Evolutionary conservation across 148 eudicot species (phyloP).

Genomic region (Rhododendron vialii): DNA sequence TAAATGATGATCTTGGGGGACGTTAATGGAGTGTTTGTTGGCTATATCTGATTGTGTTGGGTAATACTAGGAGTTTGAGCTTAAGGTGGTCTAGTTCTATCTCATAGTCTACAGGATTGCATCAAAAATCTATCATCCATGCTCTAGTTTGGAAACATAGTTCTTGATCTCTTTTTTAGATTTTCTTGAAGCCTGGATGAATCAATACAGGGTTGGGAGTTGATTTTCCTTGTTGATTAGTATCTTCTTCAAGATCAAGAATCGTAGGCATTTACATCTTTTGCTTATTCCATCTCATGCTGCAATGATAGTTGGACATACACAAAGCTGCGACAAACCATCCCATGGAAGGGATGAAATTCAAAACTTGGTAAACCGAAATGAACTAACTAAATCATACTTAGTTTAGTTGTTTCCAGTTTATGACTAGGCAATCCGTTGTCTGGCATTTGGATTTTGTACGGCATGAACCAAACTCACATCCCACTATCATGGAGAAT

Average conservation of each 20-base stretch:
- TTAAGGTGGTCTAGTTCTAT: not conserved
- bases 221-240: not conserved
- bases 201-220: not conserved
- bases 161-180: not conserved
- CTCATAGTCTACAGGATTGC: not conserved
- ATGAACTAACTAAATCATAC: not conserved
- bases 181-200: not conserved
- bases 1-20: not conserved
- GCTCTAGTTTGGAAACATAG: not conserved
- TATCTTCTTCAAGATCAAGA: not conserved
- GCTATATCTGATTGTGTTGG: not conserved
- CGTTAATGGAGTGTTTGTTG: not conserved
- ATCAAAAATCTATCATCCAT: not conserved
- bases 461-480: not conserved
- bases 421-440: not conserved
- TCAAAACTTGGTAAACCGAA: not conserved
- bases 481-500: not conserved
- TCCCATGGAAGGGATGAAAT: not conserved
- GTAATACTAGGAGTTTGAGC: slow-evolving; percentile 7
- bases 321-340: not conserved
- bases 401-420: not conserved
- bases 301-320: not conserved
- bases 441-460: not conserved
- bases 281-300: not conserved
- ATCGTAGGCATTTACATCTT: not conserved